Conservation (phyloP, 176 grass and related monocot species). For the Ensete glaucum region DNA sequence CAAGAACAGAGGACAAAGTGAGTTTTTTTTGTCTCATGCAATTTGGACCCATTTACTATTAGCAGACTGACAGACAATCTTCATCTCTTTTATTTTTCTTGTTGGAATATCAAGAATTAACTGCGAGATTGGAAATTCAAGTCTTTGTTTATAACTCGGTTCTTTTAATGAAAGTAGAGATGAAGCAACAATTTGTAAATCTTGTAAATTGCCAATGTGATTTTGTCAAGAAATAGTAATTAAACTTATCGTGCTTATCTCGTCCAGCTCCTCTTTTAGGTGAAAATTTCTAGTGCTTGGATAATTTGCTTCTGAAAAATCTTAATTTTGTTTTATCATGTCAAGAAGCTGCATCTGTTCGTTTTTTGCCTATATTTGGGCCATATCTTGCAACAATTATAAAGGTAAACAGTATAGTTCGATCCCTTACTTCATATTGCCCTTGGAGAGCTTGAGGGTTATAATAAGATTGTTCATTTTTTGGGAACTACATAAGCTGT, state of each 20-base stretch:
- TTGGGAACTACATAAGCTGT: not conserved
- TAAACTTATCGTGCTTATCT: not conserved
- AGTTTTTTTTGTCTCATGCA: constrained; percentile 2
- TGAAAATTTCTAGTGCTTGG: too few species aligned
- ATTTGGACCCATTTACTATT: not conserved
- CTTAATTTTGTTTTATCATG: not conserved
- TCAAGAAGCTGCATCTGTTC: not conserved
- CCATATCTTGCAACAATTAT: not conserved
- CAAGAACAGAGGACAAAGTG: constrained; percentile 72
- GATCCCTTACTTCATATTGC: not conserved
- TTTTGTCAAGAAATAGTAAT: not conserved
- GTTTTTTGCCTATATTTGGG: not conserved
- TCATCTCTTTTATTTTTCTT: not conserved
- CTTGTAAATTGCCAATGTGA: not conserved
- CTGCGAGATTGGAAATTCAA: not conserved
- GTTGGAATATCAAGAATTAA: not conserved
- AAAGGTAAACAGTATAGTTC: not conserved
- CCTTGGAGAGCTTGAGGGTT: not conserved
- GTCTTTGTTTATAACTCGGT: not conserved
- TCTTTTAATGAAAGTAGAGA: not conserved
- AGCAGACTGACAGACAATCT: not conserved
- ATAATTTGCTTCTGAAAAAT: not conserved
- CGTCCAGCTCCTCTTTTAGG: not conserved
- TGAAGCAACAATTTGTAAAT: not conserved
- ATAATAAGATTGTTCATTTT: not conserved